These are phyloP conservation scores for Plasmopara muralis DNA, from an alignment of 352 stramenopile genomes.

Conservation along the genomic window DNA sequence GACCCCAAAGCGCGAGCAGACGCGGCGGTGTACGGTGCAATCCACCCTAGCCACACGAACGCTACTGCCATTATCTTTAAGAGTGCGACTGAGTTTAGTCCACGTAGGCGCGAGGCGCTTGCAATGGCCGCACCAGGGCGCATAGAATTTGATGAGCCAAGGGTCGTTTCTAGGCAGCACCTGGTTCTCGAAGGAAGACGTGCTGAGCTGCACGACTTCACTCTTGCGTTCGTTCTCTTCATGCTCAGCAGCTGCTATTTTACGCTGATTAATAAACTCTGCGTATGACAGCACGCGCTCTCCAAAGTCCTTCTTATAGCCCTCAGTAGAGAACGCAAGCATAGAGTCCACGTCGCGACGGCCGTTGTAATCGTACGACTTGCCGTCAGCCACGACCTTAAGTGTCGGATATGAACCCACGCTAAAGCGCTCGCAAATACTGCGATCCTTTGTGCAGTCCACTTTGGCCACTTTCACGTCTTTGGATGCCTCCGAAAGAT, in stretches of 20 bases:
- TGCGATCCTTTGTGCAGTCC: constrained; percentile 70
- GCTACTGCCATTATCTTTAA: constrained; percentile 54
- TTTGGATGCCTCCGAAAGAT: constrained; percentile 33
- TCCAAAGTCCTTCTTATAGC: constrained; percentile 66
- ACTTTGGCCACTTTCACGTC: constrained; percentile 59
- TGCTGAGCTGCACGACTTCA: constrained; percentile 45
- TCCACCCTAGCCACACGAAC: constrained; percentile 62
- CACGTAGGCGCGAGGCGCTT: constrained; percentile 67
- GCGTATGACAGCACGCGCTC: constrained; percentile 48
- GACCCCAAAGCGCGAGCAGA: constrained; percentile 80
- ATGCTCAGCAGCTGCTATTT: constrained; percentile 37
- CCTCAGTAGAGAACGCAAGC: constrained; percentile 40
- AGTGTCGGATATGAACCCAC: constrained; percentile 79
- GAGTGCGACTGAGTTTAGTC: constrained; percentile 66
- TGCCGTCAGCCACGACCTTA: constrained; percentile 56
- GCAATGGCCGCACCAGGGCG: constrained; percentile 73
- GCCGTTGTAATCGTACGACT: constrained; percentile 68
- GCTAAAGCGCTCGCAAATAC: constrained; percentile 72
- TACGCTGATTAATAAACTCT: constrained; percentile 44
- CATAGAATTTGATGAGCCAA: constrained; percentile 83
- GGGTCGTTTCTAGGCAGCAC: constrained; percentile 52
- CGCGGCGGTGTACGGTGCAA: constrained; percentile 71
- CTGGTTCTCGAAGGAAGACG: constrained; percentile 45
- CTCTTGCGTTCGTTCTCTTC: constrained; percentile 47
- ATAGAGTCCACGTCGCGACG: constrained; percentile 51